Evolutionary conservation across 2,329 filamentous ascomycete genomes (phyloP), one percentile per base, ranked within the genome.

Genomic region (Penicillium psychrosexuale): DNA sequence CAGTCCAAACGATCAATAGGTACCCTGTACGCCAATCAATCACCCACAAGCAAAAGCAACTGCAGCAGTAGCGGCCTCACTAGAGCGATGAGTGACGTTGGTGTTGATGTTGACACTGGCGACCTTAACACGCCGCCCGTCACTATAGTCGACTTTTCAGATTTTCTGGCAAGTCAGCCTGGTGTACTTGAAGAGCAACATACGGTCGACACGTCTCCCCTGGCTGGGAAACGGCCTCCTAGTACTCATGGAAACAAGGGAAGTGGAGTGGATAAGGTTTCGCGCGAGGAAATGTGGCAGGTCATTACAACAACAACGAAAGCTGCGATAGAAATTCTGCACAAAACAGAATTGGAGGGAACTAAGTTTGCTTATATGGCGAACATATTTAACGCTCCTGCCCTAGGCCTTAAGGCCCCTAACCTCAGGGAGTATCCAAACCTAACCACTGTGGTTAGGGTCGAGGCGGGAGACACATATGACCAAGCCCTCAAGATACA

Each of bases 391-490:
- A 44, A n/a, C 8, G 19, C 33, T 22, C 12, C 74, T 5, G 66
- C 65, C 0, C 74, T 85, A 12, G 66, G 19, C 19, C 19, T 22
- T 22, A 22, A 22, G 19, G 19, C 19, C 19, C 19, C 19, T 22
- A 22, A 22, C 19, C 19, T 22, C 19, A 22, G 19, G 19, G 19
- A 22, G 19, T 22, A 22, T 24, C 22, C 61, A 67, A 53, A 24
- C 22, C 22, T 24, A 62, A 50, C 54, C 2, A 71, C 72, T 15
- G 63, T 65, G 34, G 69, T 87, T 61, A 73, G 71, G 48, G 79
- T 87, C 36, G 62, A 84, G 52, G 79, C 84, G 61, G 75, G 77
- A 17, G 85, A 88, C 62, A 80, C 80, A 0, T 78, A 84, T 61
- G 81, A 85, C 61, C 80, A 78, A 1, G 84, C 83, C 7, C 73